Base-by-base conservation (phyloP, 1,284 basidiomycete genomes). In the Xerocomus amazonicus region DNA sequence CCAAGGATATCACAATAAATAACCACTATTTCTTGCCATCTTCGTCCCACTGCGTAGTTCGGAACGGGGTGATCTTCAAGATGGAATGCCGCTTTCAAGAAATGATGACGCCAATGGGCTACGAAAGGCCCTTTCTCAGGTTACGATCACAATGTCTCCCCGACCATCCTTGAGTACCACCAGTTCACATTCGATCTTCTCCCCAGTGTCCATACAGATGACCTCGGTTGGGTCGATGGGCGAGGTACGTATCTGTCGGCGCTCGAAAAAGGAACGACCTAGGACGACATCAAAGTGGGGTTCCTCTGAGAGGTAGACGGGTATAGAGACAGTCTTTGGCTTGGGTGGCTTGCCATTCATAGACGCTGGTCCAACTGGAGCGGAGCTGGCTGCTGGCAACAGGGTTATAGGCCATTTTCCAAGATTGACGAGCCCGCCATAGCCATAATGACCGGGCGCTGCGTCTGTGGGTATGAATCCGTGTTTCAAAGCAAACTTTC, bases 211-310 rank as follows among this genome's bases (percentile, higher is more conserved):
- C 73, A 94, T 81, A 65, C 96, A 98, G 2, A 92, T 82, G 27
- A 99, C 86, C 59, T 88, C 87, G 12, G 96, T 98, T 48, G 87
- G 87, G 68, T 99, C 96, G 34, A 87, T 73, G 0, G 85, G 75
- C 62, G 90, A 90, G 23, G 82, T 84, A 67, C 85, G 85, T 58
- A 99, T 83, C 58, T 88, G 86, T 59, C 96, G 80, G 63, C 84
- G 84, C 71, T 99, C 97, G 70, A 95, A 88, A 74, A 98, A 99
- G 29, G 90, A 87, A 37, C 96, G 80, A 4, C 96, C 96, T 3
- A 99, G 79, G 17, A 98, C 90, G 43, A 97, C 92, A 60, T 97
- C 95, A 71, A 99, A 99, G 68, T 97, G 95, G 19, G 87, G 86
- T 69, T 97, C 95, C 67, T 99, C 96, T 9, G 90, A 90, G 31